These are phyloP conservation scores for Raphanus hybrid DNA, from an alignment of 441 rosid genomes.

Conservation along the genomic window DNA sequence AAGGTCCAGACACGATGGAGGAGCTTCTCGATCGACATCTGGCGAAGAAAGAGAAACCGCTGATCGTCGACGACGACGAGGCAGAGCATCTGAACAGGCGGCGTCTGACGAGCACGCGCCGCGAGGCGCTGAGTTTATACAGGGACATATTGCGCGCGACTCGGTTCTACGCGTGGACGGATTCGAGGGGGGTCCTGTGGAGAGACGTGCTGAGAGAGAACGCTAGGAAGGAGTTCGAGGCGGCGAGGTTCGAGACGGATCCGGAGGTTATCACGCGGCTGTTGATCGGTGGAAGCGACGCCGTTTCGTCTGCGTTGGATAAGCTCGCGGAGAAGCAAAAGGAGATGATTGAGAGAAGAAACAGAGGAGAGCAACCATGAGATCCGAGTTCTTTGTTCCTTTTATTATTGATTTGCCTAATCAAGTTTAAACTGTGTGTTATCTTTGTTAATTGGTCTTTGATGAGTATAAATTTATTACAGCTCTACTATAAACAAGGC, in stretches of 20 bases:
- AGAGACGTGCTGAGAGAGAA: slow-evolving; percentile 78
- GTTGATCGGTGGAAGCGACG: slow-evolving; percentile 82
- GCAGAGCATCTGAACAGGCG: slow-evolving; percentile 61
- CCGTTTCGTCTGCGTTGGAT: slow-evolving; percentile 71
- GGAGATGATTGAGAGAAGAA: slow-evolving; percentile 62
- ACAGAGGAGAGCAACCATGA: slow-evolving; percentile 42
- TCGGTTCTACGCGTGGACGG: slow-evolving; percentile 80
- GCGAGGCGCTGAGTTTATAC: slow-evolving; percentile 81
- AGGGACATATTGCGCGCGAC: slow-evolving; percentile 82
- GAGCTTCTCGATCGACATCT: slow-evolving; percentile 81
- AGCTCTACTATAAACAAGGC: neutral
- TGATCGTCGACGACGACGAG: slow-evolving; percentile 60
- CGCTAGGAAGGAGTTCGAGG: slow-evolving; percentile 86
- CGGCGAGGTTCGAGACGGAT: slow-evolving; percentile 76
- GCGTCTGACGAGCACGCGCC: slow-evolving; percentile 66
- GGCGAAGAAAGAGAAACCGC: slow-evolving; percentile 59
- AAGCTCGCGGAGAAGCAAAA: slow-evolving; percentile 78
- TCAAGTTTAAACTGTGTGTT: neutral
- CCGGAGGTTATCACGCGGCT: slow-evolving; percentile 75
- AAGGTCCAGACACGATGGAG: slow-evolving; percentile 85
- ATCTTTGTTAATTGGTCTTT: neutral
- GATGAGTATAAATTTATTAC: neutral
- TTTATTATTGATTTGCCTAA: too few relatives aligned
- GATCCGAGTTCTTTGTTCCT: too few relatives aligned
- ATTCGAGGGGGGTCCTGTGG: slow-evolving; percentile 75